These are phyloP conservation scores for Candida multigemmis DNA, from an alignment of 805 yeast species.

Conservation along the genomic window DNA sequence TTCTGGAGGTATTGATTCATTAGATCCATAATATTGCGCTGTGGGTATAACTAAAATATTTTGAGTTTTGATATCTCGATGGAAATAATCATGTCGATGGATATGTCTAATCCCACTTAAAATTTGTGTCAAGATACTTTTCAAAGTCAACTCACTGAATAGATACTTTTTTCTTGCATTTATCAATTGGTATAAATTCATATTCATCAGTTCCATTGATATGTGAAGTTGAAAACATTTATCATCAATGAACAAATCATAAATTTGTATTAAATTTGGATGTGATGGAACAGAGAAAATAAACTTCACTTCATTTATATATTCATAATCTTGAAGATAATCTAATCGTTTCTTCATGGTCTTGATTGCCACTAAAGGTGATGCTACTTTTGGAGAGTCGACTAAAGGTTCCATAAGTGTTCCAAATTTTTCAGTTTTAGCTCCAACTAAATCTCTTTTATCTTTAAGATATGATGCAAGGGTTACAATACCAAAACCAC, in stretches of 20 bases:
- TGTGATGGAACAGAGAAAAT: slow-evolving; percentile 64
- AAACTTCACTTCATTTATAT: slow-evolving; percentile 59
- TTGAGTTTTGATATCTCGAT: slow-evolving; percentile 92
- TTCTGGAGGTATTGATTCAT: slow-evolving; percentile 27
- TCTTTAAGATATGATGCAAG: slow-evolving; percentile 43
- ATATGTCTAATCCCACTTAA: slow-evolving; percentile 76
- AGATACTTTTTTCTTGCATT: slow-evolving; percentile 43
- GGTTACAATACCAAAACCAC: slow-evolving; percentile 67
- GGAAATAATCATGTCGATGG: slow-evolving; percentile 60
- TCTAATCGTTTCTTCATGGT: slow-evolving; percentile 54
- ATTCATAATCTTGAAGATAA: slow-evolving; percentile 16
- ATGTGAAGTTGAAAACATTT: slow-evolving; percentile 55
- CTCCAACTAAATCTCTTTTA: slow-evolving; percentile 8
- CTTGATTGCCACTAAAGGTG: slow-evolving; percentile 59
- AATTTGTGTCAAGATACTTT: slow-evolving; percentile 62
- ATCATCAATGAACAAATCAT: slow-evolving; percentile 73
- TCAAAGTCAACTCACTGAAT: slow-evolving; percentile 52
- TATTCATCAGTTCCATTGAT: slow-evolving; percentile 84
- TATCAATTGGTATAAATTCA: slow-evolving; percentile 72
- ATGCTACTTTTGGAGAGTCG: slow-evolving; percentile 9
- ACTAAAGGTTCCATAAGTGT: slow-evolving; percentile 43
- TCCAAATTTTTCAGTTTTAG: slow-evolving; percentile 11
- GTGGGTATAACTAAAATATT: slow-evolving; percentile 68
- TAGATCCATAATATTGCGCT: slow-evolving; percentile 40
- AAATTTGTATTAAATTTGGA: slow-evolving; percentile 60